Evolutionary conservation across 2,329 filamentous ascomycete species (phyloP), one percentile per base, ranked within the genome.

Genomic region (Beauveria australis): DNA sequence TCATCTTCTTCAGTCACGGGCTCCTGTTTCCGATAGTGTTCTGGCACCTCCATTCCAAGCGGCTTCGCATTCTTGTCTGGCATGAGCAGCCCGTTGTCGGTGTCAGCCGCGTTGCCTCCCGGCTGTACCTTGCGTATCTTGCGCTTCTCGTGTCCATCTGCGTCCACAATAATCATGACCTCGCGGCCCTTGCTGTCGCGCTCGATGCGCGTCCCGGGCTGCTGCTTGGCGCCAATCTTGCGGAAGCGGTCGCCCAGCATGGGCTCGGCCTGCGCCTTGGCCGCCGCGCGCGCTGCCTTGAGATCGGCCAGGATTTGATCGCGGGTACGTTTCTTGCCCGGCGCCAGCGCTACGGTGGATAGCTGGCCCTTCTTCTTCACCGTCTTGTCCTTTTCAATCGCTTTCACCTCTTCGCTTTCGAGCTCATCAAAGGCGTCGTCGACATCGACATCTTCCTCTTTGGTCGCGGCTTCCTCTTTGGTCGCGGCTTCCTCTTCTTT

Each of bases 261-360:
- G 0, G 81, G 79, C 56, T 81, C 78, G 61, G 77, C 70, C 63
- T 79, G 73, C 14, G 78, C 78, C 66, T 85, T 85, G 26, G 84
- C 83, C 1, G 85, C 85, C 59, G 80, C 77, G 62, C 86, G 77
- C 2, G 83, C 77, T 1, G 85, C 85, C 68, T 87, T 89, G 66
- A 89, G 72, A 58, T 88, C 85, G 1, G 86, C 86, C 51, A 89
- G 64, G 46, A 89, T 87, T 66, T 89, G 86, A 65, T 88, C 81
- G 62, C 86, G 76, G 24, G 83, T 85, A 63, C 86, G 75, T 67
- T 88, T 88, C 69, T 80, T 83, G 0, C 84, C 83, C 0, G 82
- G 74, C 2, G 76, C 79, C 14, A 82, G 70, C 1, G 79, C 66
- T 1, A 79, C 74, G 0, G 80, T 80, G 6, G 85, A 81, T 59